Base-by-base conservation (phyloP, 306 rosid genomes). In the Citrullus colocynthis region DNA sequence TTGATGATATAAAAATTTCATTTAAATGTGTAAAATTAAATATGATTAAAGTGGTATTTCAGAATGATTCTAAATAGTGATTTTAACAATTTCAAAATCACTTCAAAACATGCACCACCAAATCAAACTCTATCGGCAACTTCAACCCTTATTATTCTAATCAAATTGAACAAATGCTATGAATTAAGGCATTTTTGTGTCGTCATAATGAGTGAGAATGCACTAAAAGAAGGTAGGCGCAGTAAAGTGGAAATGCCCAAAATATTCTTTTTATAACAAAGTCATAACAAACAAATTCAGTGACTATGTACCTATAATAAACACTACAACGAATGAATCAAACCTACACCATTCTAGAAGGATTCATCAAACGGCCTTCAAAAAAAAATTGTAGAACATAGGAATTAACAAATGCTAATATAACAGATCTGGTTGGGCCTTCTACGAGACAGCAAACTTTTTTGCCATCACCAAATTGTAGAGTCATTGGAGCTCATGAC, bases 311-410 rank as follows among this genome's bases (percentile, higher is more conserved):
- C 62, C 60, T 30, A 55, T 6, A 51, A 44, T 17, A 51, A 44
- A 41, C 55, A 39, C 75, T 70, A 70, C 75, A 70, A 70, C 57
- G 75, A 70, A 74, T 74, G 77, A 74, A 74, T 74, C 58, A 72
- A 72, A 17, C 62, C 61, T 74, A 74, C 77, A 74, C 77, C 45
- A 52, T 30, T 73, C 61, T 51, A 73, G 42, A 49, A 44, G 41
- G 77, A 48, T 73, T 73, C 21, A 51, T 30, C 77, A 9, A 49
- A 45, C 57, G 44, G 37, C 20, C 57, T 42, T 45, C n/a, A 21
- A 65, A 45, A 72, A 14, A 64, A 58, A 6, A 18, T 32, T 6
- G 36, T 49, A 13, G 42, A 51, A 51, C 24, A 2, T 5, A 51
- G 44, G 77, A 73, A 52, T 49, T 16, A 73, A 52, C 7, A 73